Evolutionary conservation across 257 asterid genomes (phyloP), one percentile per base, ranked within the genome.

Genomic region (Ilex aquifolium): DNA sequence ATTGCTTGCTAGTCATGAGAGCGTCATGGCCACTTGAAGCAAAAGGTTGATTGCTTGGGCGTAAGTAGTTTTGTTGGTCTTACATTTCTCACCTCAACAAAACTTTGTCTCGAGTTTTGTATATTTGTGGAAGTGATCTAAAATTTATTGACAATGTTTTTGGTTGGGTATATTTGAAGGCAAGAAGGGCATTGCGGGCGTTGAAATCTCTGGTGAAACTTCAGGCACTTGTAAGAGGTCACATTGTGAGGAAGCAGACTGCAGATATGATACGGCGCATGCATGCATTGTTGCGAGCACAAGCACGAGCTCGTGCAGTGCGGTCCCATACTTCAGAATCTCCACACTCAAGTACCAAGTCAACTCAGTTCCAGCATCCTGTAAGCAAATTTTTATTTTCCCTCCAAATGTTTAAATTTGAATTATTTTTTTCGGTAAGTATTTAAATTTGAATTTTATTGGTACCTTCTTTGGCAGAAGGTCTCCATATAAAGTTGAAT

Each of bases 171-270:
- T 21, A 64, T 62, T 15, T 64, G 65, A 32, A 93, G 99, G 71
- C 97, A 3, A 78, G 93, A 65, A 83, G 86, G 78, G 99, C 99
- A 29, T 74, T 93, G 7, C 69, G 93, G 21, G 97, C 99, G 5
- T 63, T 93, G 56, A 93, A 83, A 83, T 92, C 86, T 3, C 69
- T 93, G 21, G 97, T 93, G 32, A 87, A 79, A 80, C 94, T 93
- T 68, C 99, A 93, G 75, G 99, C 99, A 2, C 78, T 86, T 13
- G 90, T 86, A 21, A 76, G 95, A 71, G 99, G 99, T 8, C 84
- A 83, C 58, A 83, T 85, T 5, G 77, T 81, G 74, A 81, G 99
- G 82, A 86, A 74, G 82, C 83, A 73, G 51, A 84, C 89, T 3
- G 87, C 95, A 4, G 81, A 77, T 30, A 56, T 70, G 29, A 65